phyloP scores from a whole-genome alignment of 768 basidiomycete species.

The Mycena vulgaris region DNA sequence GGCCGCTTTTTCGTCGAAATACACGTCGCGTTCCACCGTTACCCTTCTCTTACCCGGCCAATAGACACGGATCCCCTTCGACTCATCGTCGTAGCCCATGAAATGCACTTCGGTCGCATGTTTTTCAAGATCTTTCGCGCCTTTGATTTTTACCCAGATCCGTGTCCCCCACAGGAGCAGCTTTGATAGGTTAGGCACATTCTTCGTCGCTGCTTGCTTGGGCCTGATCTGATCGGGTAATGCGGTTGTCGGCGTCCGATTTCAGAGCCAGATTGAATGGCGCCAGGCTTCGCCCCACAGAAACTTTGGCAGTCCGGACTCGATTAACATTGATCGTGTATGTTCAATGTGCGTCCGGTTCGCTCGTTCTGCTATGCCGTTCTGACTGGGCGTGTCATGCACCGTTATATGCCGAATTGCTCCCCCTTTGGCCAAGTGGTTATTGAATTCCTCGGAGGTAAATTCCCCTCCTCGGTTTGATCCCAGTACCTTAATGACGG shows the following conservation, averaged over 20 bases:
- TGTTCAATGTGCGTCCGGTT: constrained; percentile 28
- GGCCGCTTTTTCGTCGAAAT: not conserved
- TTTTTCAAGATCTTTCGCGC: too few relatives aligned
- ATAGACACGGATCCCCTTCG: constrained; percentile 45
- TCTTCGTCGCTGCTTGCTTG: not conserved
- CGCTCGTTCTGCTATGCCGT: constrained; percentile 38
- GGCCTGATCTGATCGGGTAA: not conserved
- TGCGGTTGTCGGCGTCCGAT: constrained; percentile 9
- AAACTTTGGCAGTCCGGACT: too few relatives aligned
- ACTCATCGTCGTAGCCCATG: constrained; percentile 42
- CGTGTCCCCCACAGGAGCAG: not conserved
- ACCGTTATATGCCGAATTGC: constrained; percentile 38
- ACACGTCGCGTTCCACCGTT: constrained; percentile 43
- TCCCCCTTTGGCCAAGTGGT: constrained; percentile 24
- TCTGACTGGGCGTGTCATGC: constrained; percentile 7
- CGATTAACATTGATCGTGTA: constrained; percentile 35
- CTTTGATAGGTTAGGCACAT: not conserved
- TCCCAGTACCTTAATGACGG: too few relatives aligned
- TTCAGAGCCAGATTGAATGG: constrained; percentile 27
- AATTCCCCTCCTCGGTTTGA: too few relatives aligned
- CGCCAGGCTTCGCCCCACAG: not conserved
- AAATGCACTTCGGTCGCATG: constrained; percentile 36
- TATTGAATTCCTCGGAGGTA: constrained; percentile 36
- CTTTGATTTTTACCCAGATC: constrained; percentile 19
- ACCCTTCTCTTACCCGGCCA: constrained; percentile 44